These are phyloP conservation scores for Vicia faba DNA, from an alignment of 306 rosid species.

Conservation along the genomic window DNA sequence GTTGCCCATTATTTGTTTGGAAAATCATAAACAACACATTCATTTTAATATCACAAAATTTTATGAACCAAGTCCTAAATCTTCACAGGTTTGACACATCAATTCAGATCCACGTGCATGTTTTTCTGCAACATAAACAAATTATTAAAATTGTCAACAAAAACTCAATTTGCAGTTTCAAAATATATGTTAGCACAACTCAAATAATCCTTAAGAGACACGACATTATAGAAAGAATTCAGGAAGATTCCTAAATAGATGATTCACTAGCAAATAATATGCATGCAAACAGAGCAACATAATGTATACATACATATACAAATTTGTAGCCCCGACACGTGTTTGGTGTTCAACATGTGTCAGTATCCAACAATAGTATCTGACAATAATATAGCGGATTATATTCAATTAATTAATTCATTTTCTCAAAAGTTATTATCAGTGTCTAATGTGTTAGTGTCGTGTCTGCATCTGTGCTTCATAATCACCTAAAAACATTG, in stretches of 20 bases:
- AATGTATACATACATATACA: no score
- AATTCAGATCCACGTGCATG: slow-evolving; percentile 32
- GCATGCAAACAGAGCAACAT: neutral
- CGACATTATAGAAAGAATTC: neutral
- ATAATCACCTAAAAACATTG: neutral
- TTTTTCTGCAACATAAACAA: slow-evolving; percentile 56
- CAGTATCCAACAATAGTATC: no score
- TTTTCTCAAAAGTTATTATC: no score
- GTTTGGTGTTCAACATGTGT: no score
- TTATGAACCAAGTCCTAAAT: slow-evolving; percentile 38
- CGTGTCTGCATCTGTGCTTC: no score
- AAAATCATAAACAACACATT: slow-evolving; percentile 35
- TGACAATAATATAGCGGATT: no score
- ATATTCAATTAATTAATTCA: no score
- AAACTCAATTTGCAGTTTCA: slow-evolving; percentile 16
- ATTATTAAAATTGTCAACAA: slow-evolving; percentile 20
- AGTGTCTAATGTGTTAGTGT: no score
- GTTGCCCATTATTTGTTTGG: slow-evolving; percentile 49
- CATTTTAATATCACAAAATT: slow-evolving; percentile 41
- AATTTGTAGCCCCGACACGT: no score
- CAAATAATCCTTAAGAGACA: neutral
- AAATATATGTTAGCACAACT: neutral
- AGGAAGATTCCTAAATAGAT: neutral
- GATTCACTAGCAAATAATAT: neutral
- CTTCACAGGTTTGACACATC: slow-evolving; percentile 48